Percentiles rank a stretch among this genome's conserved stretches.
Evolutionary conservation across 371 early-diverging fungal species (phyloP).

Genomic region (Syncephalis plumigaleata): DNA sequence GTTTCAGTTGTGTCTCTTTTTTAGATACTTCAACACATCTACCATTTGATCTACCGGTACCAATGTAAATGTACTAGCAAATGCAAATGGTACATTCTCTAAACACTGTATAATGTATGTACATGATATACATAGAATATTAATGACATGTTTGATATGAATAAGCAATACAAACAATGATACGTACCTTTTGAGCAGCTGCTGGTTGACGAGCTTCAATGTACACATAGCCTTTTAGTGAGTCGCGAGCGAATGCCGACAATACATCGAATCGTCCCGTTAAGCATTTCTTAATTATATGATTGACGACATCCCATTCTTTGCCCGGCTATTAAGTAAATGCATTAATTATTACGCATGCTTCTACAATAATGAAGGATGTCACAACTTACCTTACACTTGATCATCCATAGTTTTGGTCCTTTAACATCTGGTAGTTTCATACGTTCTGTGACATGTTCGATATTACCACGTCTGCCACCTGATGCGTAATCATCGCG

Average conservation of each 20-base stretch:
- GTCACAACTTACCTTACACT: constrained; percentile 42
- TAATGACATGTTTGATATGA: neutral
- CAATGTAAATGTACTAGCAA: constrained; percentile 51
- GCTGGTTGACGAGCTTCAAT: constrained; percentile 81
- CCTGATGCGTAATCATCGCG: constrained; percentile 18
- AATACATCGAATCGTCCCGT: constrained; percentile 41
- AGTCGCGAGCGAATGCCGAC: constrained; percentile 77
- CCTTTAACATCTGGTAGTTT: constrained; percentile 77
- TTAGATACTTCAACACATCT: constrained; percentile 70
- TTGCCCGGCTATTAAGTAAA: constrained; percentile 42
- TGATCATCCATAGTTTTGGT: constrained; percentile 89
- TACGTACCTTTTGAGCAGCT: constrained; percentile 58
- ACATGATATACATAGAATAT: neutral
- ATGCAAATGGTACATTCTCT: constrained; percentile 34
- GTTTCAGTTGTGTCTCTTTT: constrained; percentile 45
- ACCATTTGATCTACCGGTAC: constrained; percentile 96
- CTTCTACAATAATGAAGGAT: neutral
- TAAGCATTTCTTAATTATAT: constrained; percentile 63
- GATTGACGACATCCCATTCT: constrained; percentile 73
- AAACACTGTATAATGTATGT: constrained; percentile 1
- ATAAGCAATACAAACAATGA: too few species aligned
- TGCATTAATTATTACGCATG: neutral
- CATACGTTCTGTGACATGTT: constrained; percentile 57
- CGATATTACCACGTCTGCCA: constrained; percentile 13
- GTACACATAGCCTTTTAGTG: constrained; percentile 89